A percentile compares a stretch with the other conserved stretches of the same genome.
Conservation (phyloP, 805 yeast genomes). For the Lachancea thermotolerans region DNA sequence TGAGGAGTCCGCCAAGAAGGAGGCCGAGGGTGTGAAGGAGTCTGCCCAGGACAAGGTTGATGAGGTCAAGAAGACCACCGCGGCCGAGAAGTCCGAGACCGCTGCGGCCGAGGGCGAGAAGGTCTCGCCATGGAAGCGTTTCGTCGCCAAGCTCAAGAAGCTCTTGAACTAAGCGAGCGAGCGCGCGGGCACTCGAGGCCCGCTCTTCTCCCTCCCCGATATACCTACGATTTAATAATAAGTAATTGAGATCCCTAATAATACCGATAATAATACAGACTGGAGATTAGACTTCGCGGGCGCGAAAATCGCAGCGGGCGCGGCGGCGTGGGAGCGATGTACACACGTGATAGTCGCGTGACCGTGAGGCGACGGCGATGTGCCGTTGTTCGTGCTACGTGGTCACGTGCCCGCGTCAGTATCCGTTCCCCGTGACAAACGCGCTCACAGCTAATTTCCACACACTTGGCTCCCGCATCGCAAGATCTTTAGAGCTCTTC, state of each 20-base stretch:
- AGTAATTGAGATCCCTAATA: conserved; percentile 2
- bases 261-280: neutral
- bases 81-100: neutral
- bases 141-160: conserved; percentile 13
- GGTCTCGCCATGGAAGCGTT: conserved; percentile 6
- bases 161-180: conserved; percentile 10
- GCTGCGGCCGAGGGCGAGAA: neutral
- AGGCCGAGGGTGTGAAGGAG: conserved; percentile 4
- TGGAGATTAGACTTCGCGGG: neutral
- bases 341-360: no score
- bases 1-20: conserved; percentile 10
- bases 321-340: no score
- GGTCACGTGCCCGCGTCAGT: no score
- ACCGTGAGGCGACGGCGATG: no score
- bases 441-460: no score
- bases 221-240: conserved; percentile 4
- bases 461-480: no score
- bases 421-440: no score
- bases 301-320: neutral
- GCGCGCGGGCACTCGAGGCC: neutral
- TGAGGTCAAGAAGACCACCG: conserved; percentile 4
- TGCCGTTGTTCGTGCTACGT: no score
- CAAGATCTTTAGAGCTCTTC: no score
- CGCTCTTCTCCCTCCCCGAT: neutral
- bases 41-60: conserved; percentile 4